Conservation (phyloP, 345 rosid genomes). For the Punica granatum region DNA sequence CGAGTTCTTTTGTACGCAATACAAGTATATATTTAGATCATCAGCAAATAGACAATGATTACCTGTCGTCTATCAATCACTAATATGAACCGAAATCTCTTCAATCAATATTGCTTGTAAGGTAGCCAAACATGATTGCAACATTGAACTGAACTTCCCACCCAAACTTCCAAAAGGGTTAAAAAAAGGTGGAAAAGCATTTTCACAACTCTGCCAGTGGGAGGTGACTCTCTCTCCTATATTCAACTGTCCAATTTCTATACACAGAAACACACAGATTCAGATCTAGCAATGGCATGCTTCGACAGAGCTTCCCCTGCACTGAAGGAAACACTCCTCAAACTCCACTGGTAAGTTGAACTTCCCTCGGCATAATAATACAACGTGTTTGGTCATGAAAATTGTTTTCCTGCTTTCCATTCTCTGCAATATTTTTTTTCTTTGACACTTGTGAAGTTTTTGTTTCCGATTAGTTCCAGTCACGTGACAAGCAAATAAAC, state of each 20-base stretch:
- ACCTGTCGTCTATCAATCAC: too few relatives aligned
- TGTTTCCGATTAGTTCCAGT: too few relatives aligned
- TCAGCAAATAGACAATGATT: too few relatives aligned
- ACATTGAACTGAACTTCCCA: slow-evolving; percentile 1
- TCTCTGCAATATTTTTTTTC: too few relatives aligned
- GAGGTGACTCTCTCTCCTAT: neutral
- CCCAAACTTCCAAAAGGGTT: neutral
- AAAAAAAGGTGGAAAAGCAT: neutral
- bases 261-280: neutral
- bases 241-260: neutral
- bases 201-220: neutral
- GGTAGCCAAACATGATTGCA: neutral
- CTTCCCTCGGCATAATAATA: neutral
- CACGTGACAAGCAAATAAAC: too few relatives aligned
- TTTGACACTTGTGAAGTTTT: too few relatives aligned
- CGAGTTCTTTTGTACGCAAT: too few relatives aligned
- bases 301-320: slow-evolving; percentile 3
- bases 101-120: slow-evolving; percentile 1
- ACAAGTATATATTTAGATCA: too few relatives aligned
- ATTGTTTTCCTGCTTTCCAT: too few relatives aligned
- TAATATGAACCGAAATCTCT: too few relatives aligned
- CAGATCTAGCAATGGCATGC: neutral
- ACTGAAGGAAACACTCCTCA: neutral
- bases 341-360: slow-evolving; percentile 1
- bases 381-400: neutral